These are phyloP conservation scores for Pseudocercospora eumusae DNA, from an alignment of 2,329 filamentous ascomycete genomes.

Conservation along the genomic window DNA sequence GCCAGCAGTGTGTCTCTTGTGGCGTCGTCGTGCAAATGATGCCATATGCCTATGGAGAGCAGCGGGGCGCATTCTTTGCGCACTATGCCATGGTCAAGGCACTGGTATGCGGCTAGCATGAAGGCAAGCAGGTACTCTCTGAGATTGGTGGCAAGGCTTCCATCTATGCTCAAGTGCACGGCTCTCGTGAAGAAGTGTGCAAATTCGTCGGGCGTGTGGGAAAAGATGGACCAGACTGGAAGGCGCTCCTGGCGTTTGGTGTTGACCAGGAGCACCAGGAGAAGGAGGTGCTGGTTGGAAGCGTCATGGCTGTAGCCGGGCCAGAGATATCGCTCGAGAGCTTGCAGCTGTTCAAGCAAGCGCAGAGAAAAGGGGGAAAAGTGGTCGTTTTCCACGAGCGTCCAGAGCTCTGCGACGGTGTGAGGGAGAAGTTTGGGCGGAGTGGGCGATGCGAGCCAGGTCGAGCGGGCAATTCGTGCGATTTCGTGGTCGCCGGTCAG, in stretches of 20 bases:
- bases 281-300: conserved; percentile 86
- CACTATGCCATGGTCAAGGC: conserved; percentile 81
- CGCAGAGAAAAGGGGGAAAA: conserved; percentile 78
- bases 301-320: conserved; percentile 78
- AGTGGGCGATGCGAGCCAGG: conserved; percentile 74
- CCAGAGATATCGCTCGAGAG: conserved; percentile 93
- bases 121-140: conserved; percentile 85
- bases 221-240: conserved; percentile 83
- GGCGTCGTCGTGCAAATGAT: conserved; percentile 79
- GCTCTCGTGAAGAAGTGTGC: conserved; percentile 85
- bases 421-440: conserved; percentile 72
- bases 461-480: conserved; percentile 72
- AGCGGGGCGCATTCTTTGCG: conserved; percentile 95
- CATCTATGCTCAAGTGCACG: conserved; percentile 74
- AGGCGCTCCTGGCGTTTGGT: conserved; percentile 85
- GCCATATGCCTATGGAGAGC: conserved; percentile 94
- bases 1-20: conserved; percentile 73
- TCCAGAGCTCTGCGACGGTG: conserved; percentile 87
- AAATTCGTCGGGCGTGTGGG: conserved; percentile 76
- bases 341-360: conserved; percentile 84
- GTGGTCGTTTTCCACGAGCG: conserved; percentile 75
- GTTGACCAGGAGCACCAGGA: conserved; percentile 83
- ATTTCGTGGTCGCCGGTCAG: conserved; percentile 67
- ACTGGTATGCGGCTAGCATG: conserved; percentile 89
- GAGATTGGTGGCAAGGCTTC: conserved; percentile 46